phyloP scores from a whole-genome alignment of 768 basidiomycete genomes.

The Collybiopsis confluens region DNA sequence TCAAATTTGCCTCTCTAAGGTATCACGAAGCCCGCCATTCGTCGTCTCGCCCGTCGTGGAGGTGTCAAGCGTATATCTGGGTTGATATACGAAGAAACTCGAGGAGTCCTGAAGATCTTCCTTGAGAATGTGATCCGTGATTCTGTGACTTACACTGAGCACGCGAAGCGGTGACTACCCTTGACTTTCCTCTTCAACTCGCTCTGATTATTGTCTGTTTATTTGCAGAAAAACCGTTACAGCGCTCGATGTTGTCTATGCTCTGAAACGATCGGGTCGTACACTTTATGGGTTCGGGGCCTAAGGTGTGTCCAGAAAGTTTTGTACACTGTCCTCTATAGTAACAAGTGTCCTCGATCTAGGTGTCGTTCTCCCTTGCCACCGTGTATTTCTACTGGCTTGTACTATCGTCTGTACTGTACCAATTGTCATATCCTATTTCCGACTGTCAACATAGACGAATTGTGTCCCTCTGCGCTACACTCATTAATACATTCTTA shows the following conservation, averaged over 20 bases:
- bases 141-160: slow-evolving; percentile 8
- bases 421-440: no score
- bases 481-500: no score
- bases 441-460: no score
- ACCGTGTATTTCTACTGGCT: no score
- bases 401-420: no score
- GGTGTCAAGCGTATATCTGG: slow-evolving; percentile 9
- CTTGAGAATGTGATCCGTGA: slow-evolving; percentile 7
- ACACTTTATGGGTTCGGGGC: slow-evolving; percentile 8
- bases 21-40: slow-evolving; percentile 9
- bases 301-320: neutral
- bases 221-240: slow-evolving; percentile 5
- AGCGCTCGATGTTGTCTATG: slow-evolving; percentile 7
- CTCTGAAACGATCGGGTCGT: slow-evolving; percentile 6
- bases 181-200: neutral
- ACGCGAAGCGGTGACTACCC: slow-evolving; percentile 6
- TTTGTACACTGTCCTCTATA: no score
- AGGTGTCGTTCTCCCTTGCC: no score
- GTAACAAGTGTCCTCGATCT: no score
- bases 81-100: slow-evolving; percentile 7
- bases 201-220: neutral
- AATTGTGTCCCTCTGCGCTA: no score
- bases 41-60: slow-evolving; percentile 9
- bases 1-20: neutral
- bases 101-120: slow-evolving; percentile 7